Percentiles rank a stretch among this genome's conserved stretches.
These are phyloP conservation scores for Aphanomyces cochlioides DNA, from an alignment of 352 stramenopile species.

Conservation along the genomic window DNA sequence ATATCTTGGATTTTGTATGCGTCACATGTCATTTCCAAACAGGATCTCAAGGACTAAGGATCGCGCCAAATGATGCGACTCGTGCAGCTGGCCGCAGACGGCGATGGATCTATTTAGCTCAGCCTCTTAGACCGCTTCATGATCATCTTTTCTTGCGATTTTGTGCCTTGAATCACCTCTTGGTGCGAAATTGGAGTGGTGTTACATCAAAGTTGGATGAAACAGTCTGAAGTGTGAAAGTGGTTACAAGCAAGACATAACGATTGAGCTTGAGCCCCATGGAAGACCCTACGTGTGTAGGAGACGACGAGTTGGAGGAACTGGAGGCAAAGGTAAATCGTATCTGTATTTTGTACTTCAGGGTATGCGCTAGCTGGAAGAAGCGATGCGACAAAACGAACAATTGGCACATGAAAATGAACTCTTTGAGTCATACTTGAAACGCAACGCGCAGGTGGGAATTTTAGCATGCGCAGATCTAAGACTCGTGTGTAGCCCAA, in stretches of 20 bases:
- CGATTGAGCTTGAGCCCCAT: too few relatives aligned
- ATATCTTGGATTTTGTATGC: conserved; percentile 9
- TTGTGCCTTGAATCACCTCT: too few relatives aligned
- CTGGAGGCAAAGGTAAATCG: conserved; percentile 56
- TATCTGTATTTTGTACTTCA: neutral
- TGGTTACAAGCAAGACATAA: too few relatives aligned
- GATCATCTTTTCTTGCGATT: neutral
- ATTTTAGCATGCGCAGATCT: too few relatives aligned
- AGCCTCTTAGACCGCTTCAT: neutral
- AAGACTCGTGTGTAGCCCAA: conserved; percentile 19
- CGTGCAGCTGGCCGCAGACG: too few relatives aligned
- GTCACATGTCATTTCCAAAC: neutral
- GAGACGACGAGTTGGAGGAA: conserved; percentile 67
- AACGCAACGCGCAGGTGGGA: conserved; percentile 48
- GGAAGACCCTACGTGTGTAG: conserved; percentile 14
- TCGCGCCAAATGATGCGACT: too few relatives aligned
- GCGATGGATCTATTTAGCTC: neutral
- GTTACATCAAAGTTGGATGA: too few relatives aligned
- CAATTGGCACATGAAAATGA: conserved; percentile 89
- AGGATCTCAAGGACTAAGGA: too few relatives aligned
- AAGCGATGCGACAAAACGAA: conserved; percentile 83
- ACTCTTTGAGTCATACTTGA: conserved; percentile 83
- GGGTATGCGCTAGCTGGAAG: conserved; percentile 56
- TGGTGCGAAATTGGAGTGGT: too few relatives aligned
- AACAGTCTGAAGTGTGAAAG: too few relatives aligned